phyloP scores from a whole-genome alignment of 192 early-diverging fungal genomes.

The Piromyces finnis region DNA sequence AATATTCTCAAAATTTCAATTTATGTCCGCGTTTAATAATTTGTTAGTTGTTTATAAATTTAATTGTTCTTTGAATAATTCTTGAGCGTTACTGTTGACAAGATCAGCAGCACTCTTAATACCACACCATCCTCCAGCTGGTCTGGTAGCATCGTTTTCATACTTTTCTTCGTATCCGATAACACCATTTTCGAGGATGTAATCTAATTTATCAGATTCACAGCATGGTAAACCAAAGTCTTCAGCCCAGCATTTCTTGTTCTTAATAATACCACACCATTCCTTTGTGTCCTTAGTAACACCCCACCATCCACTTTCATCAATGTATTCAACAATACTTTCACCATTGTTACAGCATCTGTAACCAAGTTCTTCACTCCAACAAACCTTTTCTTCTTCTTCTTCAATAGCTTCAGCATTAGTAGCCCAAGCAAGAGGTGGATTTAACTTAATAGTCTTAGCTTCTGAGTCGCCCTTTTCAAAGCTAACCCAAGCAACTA shows the following conservation, averaged over 20 bases:
- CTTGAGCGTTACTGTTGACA: not conserved
- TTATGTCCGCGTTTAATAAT: not conserved
- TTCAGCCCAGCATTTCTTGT: not conserved
- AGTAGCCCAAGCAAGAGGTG: not conserved
- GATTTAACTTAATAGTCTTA: not conserved
- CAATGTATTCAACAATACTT: not conserved
- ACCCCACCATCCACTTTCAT: not conserved
- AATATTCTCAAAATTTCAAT: too few species aligned
- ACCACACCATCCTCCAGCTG: not conserved
- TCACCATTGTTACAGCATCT: not conserved
- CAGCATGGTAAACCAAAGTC: not conserved
- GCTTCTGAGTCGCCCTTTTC: not conserved
- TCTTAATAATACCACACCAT: not conserved
- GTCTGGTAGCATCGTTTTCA: not conserved
- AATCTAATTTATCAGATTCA: not conserved
- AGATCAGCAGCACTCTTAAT: not conserved
- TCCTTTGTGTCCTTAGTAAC: not conserved
- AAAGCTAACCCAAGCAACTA: not conserved
- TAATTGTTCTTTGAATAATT: not conserved
- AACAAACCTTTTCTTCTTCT: not conserved
- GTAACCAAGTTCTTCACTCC: not conserved
- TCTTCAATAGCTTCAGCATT: not conserved
- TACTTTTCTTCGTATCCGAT: not conserved
- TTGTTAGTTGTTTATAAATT: not conserved
- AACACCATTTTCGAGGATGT: not conserved